Percentiles rank a stretch among this genome's conserved stretches.
Conservation (phyloP, 257 asterid species). For the Nyctanthes arbortristis region DNA sequence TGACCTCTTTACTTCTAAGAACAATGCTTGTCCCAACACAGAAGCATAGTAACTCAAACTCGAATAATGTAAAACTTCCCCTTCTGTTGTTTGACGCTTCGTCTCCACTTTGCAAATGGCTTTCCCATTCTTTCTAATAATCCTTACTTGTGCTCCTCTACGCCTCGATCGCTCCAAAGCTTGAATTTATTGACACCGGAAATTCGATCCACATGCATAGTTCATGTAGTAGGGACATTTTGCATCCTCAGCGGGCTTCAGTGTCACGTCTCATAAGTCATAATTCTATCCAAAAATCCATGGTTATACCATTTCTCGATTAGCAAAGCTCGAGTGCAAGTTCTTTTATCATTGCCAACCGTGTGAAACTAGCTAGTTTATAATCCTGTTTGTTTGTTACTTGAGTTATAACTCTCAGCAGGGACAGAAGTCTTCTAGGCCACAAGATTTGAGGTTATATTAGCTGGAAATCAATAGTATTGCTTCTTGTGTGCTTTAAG, state of each 20-base stretch:
- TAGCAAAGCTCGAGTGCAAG: background rate
- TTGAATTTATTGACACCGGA: background rate
- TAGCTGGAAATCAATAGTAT: background rate
- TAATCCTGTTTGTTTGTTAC: no score
- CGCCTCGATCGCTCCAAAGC: background rate
- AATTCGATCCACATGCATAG: conserved; percentile 10
- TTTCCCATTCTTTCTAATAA: conserved; percentile 26
- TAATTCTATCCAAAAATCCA: background rate
- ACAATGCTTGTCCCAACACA: conserved; percentile 36
- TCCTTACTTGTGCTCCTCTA: background rate
- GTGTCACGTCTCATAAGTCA: conserved; percentile 27
- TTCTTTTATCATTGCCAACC: background rate
- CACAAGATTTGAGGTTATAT: background rate
- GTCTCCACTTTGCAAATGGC: conserved; percentile 30
- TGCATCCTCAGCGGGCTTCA: conserved; percentile 26
- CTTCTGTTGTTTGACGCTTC: conserved; percentile 39
- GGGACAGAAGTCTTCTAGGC: background rate
- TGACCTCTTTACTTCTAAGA: conserved; percentile 17
- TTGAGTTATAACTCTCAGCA: background rate
- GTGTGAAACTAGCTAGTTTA: no score
- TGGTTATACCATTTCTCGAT: background rate
- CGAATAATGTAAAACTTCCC: conserved; percentile 41
- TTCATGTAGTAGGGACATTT: conserved; percentile 33
- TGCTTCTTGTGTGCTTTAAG: background rate
- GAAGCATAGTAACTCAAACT: conserved; percentile 41